These are phyloP conservation scores for Solanum ossicruentum DNA, from an alignment of 257 asterid genomes.

Conservation along the genomic window DNA sequence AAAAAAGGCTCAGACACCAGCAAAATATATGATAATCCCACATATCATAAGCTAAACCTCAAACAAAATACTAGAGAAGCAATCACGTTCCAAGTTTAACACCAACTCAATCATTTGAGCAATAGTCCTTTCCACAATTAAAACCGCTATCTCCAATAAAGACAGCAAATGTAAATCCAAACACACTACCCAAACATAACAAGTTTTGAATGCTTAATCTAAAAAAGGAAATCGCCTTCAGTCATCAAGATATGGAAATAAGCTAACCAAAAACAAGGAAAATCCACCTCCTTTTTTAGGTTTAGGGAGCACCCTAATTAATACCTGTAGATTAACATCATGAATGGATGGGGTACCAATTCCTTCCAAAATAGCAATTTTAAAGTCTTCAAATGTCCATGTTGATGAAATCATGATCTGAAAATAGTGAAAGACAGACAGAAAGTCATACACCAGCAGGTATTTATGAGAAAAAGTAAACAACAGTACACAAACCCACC, in stretches of 20 bases:
- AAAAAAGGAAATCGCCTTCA: neutral
- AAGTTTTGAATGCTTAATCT: neutral
- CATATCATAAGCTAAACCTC: neutral
- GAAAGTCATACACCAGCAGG: neutral
- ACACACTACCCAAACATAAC: neutral
- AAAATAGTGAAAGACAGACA: neutral
- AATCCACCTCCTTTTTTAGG: neutral
- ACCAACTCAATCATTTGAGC: neutral
- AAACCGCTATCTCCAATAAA: neutral
- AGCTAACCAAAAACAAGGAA: neutral
- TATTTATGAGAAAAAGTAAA: neutral
- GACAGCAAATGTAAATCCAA: neutral
- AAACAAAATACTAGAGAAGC: neutral
- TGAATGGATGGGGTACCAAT: conserved; percentile 35
- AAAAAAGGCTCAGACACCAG: neutral
- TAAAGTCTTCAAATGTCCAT: conserved; percentile 75
- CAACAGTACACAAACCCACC: conserved; percentile 20
- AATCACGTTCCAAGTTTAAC: neutral
- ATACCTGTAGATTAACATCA: conserved; percentile 77
- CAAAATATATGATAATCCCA: neutral
- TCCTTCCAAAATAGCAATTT: conserved; percentile 37
- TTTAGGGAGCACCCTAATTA: neutral
- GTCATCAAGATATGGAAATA: neutral
- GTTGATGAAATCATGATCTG: conserved; percentile 58
- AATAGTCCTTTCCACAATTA: neutral